Evolutionary conservation across 192 early-diverging fungal species (phyloP).

Genomic region (Linnemannia exigua): DNA sequence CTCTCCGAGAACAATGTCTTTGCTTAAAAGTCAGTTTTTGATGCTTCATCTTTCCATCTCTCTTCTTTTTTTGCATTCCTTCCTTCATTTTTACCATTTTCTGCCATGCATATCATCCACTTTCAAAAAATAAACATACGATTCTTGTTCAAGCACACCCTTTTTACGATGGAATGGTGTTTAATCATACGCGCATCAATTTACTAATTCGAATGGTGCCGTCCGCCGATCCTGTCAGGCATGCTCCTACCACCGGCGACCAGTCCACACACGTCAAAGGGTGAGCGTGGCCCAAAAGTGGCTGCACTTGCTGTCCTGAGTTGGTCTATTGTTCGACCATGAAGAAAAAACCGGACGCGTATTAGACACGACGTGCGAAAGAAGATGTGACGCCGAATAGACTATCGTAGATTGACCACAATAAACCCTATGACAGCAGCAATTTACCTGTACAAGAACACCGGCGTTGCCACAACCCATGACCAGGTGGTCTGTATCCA

Average conservation of each 20-base stretch:
- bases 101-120: neutral
- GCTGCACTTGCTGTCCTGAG: conserved; percentile 58
- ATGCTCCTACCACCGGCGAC: conserved; percentile 62
- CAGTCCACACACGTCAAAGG: conserved; percentile 67
- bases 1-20: conserved; percentile 62
- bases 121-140: neutral
- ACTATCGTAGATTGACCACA: too few species aligned
- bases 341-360: neutral
- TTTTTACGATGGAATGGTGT: neutral
- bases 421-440: neutral
- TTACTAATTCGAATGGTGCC: conserved; percentile 69
- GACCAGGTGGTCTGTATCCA: conserved; percentile 67
- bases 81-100: neutral
- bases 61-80: conserved; percentile 6
- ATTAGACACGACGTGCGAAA: too few species aligned
- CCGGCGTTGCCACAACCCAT: conserved; percentile 64
- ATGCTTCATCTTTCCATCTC: neutral
- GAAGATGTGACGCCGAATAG: too few species aligned
- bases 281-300: conserved; percentile 58
- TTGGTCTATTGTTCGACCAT: conserved; percentile 29
- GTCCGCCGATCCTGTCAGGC: conserved; percentile 64
- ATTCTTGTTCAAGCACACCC: too few species aligned
- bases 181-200: conserved; percentile 58
- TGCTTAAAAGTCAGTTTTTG: conserved; percentile 37
- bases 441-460: conserved; percentile 59